Conservation (phyloP, 345 rosid species). For the Populus ilicifolia region DNA sequence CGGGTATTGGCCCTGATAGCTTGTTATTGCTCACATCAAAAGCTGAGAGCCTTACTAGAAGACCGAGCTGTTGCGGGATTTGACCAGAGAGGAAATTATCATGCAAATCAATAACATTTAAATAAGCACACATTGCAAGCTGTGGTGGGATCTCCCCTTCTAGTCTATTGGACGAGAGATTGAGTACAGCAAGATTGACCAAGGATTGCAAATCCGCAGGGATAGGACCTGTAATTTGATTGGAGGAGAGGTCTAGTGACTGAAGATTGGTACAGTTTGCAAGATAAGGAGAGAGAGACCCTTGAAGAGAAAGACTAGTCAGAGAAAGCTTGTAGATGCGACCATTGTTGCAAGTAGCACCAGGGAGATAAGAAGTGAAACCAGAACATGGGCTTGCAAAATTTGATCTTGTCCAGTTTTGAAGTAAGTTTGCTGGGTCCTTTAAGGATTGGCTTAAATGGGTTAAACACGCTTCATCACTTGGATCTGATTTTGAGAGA, state of each 20-base stretch:
- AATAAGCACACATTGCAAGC: slow-evolving; percentile 71
- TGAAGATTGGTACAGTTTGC: slow-evolving; percentile 91
- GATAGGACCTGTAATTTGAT: slow-evolving; percentile 66
- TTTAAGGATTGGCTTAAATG: slow-evolving; percentile 44
- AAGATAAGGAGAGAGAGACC: slow-evolving; percentile 70
- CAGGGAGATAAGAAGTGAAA: slow-evolving; percentile 63
- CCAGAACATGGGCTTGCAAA: slow-evolving; percentile 73
- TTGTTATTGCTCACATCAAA: slow-evolving; percentile 75
- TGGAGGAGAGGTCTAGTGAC: slow-evolving; percentile 81
- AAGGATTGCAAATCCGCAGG: slow-evolving; percentile 66
- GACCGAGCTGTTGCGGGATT: slow-evolving; percentile 72
- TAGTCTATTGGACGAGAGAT: slow-evolving; percentile 75
- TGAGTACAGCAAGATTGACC: slow-evolving; percentile 84
- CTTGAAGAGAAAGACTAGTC: slow-evolving; percentile 63
- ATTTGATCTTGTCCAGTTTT: slow-evolving; percentile 68
- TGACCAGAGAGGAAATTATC: slow-evolving; percentile 62
- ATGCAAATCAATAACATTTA: slow-evolving; percentile 89
- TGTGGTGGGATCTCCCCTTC: slow-evolving; percentile 73
- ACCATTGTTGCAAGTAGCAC: slow-evolving; percentile 89
- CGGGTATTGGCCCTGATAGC: slow-evolving; percentile 74
- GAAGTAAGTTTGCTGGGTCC: slow-evolving; percentile 66
- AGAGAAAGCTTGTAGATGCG: slow-evolving; percentile 91
- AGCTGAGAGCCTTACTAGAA: slow-evolving; percentile 58
- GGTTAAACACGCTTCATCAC: slow-evolving; percentile 61
- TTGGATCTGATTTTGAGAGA: slow-evolving; percentile 50